phyloP scores from a whole-genome alignment of 371 early-diverging fungal species.

The Homolaphlyctis polyrhiza region DNA sequence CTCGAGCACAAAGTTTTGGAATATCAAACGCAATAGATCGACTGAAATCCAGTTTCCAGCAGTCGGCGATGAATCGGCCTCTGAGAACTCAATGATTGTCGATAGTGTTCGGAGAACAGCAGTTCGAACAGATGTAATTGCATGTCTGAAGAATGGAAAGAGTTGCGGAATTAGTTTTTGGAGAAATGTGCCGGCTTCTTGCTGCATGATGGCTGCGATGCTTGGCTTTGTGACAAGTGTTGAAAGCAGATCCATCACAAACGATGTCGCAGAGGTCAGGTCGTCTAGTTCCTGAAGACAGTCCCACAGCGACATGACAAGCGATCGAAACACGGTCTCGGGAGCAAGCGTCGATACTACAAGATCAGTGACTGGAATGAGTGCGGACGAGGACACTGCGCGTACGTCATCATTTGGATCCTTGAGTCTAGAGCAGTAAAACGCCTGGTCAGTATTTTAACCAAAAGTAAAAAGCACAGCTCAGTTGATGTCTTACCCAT shows the following conservation, averaged over 20 bases:
- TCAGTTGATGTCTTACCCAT: too few species aligned
- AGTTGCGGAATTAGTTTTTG: constrained; percentile 73
- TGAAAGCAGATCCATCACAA: constrained; percentile 90
- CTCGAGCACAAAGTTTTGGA: constrained; percentile 90
- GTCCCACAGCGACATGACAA: constrained; percentile 80
- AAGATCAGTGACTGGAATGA: constrained; percentile 80
- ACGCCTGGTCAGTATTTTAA: too few species aligned
- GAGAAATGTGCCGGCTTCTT: constrained; percentile 41
- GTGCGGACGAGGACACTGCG: constrained; percentile 82
- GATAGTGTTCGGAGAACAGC: constrained; percentile 78
- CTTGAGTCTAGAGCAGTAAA: too few species aligned
- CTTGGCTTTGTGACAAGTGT: constrained; percentile 55
- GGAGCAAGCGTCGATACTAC: constrained; percentile 67
- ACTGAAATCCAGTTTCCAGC: constrained; percentile 70
- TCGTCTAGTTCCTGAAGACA: constrained; percentile 76
- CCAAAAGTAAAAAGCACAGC: too few species aligned
- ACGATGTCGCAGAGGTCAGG: constrained; percentile 85
- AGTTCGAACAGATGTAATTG: constrained; percentile 77
- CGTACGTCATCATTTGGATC: constrained; percentile 93
- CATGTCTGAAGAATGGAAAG: constrained; percentile 91
- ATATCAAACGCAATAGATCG: constrained; percentile 69
- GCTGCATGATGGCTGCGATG: constrained; percentile 27
- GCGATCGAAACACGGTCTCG: constrained; percentile 54
- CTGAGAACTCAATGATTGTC: constrained; percentile 53
- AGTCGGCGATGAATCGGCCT: constrained; percentile 6